Evolutionary conservation across 768 basidiomycete species (phyloP), one percentile per base, ranked within the genome.

Genomic region (Pleurotus djamor): DNA sequence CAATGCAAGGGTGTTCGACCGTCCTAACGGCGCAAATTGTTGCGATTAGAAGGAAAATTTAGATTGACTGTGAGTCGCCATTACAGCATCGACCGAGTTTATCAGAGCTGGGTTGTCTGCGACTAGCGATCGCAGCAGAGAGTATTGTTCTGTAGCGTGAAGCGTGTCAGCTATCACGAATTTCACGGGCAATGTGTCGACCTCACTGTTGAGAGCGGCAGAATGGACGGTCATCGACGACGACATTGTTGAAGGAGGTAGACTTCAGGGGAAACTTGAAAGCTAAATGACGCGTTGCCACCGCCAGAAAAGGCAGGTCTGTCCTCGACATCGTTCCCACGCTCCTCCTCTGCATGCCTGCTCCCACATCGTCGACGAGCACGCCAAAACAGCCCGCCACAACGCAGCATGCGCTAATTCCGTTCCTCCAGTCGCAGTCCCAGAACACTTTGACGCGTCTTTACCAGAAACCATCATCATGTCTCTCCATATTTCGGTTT

Each of bases 401-500:
- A 17, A 72, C 69, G 36, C 79, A 85, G n/a, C 89, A 92, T 67
- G 77, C 86, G 1, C 72, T 94, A 16, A 76, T 94, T 28, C 86
- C 90, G 0, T 95, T 94, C 74, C 77, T 96, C 32, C 87, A 91
- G 60, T 82, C 85, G 0, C 91, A 94, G 67, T 88, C 91, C 0
- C 89, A 92, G 69, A 86, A 80, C 60, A 86, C 88, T 9, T 72
- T 96, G 52, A 86, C 84, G 16, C 83, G 93, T 28, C 77, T 97
- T 52, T 97, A 95, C 68, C 85, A 89, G 66, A 81, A 85, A 14
- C 93, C 95, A 7, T 94, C 93, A 2, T 89, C 91, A 75, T 94
- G 94, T 73, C 83, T 97, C 54, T 88, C 92, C 28, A 87, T 97
- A 71, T 94, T 94, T 73, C 85, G 94, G 91, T 92, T 61, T 63